These are phyloP conservation scores for Entophlyctis helioformis DNA, from an alignment of 192 early-diverging fungal species.

Conservation along the genomic window DNA sequence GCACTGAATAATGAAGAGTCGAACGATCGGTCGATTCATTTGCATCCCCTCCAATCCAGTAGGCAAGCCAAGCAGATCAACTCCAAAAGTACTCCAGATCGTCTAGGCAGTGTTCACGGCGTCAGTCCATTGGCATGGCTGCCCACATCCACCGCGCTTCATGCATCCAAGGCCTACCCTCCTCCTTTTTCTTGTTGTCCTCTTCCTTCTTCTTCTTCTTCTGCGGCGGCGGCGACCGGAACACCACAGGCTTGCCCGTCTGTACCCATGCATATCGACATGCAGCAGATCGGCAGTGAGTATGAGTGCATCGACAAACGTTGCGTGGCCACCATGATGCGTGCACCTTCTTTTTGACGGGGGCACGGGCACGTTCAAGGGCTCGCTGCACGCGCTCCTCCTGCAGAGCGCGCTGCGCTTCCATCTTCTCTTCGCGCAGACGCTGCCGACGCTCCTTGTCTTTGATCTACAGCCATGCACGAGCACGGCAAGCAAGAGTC, in stretches of 20 bases:
- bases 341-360: conserved; percentile 49
- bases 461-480: conserved; percentile 31
- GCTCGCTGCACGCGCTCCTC: conserved; percentile 45
- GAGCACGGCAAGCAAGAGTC: too few relatives aligned
- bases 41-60: too few relatives aligned
- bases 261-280: conserved; percentile 2
- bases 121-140: background rate
- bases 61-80: background rate
- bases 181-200: conserved; percentile 41
- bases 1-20: too few relatives aligned
- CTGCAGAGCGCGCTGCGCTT: conserved; percentile 34
- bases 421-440: conserved; percentile 45
- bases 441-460: conserved; percentile 45
- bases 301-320: too few relatives aligned
- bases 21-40: too few relatives aligned
- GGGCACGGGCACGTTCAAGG: conserved; percentile 43
- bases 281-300: too few relatives aligned
- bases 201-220: conserved; percentile 43
- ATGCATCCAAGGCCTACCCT: conserved; percentile 10
- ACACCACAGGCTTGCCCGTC: conserved; percentile 44
- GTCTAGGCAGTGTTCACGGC: conserved; percentile 1
- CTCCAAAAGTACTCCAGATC: conserved; percentile 21
- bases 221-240: conserved; percentile 45
- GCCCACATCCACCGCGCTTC: background rate
- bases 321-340: too few relatives aligned